A percentile compares a stretch with the other conserved stretches of the same genome.
Conservation (phyloP, 805 yeast genomes). For the Tetrapisispora nanseiensis region DNA sequence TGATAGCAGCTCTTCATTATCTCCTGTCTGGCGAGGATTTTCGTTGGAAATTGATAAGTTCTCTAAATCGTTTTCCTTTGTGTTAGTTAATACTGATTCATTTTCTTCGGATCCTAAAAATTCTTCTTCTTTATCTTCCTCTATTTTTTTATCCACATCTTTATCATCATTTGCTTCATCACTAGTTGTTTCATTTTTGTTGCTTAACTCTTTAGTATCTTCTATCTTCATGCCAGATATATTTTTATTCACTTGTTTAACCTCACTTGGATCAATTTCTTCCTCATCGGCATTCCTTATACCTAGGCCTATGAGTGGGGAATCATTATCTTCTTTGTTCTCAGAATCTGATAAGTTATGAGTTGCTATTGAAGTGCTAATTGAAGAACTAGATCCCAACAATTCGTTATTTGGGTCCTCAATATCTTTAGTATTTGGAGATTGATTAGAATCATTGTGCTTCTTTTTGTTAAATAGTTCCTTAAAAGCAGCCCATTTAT, state of each 20-base stretch:
- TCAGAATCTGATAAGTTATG: too few relatives aligned
- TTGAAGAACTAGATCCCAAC: too few relatives aligned
- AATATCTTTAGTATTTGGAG: neutral
- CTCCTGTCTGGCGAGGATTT: neutral
- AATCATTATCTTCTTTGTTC: neutral
- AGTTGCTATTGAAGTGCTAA: too few relatives aligned
- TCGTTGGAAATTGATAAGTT: too few relatives aligned
- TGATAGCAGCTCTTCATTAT: neutral
- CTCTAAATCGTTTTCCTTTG: too few relatives aligned
- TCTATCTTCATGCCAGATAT: neutral
- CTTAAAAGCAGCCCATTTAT: constrained; percentile 5
- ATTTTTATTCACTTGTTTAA: neutral
- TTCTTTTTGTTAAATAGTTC: constrained; percentile 5
- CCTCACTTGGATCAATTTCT: neutral
- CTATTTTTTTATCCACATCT: neutral
- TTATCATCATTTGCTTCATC: neutral
- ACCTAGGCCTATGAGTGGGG: neutral
- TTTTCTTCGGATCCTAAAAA: too few relatives aligned
- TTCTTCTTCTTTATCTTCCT: neutral
- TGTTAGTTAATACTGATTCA: too few relatives aligned
- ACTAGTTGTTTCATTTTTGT: neutral
- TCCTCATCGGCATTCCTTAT: neutral
- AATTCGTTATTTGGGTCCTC: too few relatives aligned
- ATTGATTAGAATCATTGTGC: neutral
- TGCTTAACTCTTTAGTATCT: neutral